phyloP scores from a whole-genome alignment of 345 rosid genomes.

The Citrus sp. region DNA sequence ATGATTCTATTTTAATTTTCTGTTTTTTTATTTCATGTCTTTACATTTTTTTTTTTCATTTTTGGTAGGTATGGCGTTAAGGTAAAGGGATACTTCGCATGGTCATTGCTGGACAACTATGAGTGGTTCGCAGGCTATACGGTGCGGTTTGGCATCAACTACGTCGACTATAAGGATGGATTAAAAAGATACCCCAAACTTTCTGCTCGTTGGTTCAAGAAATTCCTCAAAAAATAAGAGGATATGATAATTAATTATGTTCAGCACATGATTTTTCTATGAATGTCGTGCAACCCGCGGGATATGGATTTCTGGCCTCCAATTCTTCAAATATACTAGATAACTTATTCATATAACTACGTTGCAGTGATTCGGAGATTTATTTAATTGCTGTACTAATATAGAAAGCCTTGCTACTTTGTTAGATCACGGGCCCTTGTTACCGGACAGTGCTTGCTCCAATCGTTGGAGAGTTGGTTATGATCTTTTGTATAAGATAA shows the following conservation, averaged over 20 bases:
- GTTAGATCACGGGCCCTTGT: no score
- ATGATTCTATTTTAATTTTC: background rate
- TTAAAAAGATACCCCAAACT: conserved; percentile 37
- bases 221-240: conserved; percentile 24
- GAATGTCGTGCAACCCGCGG: background rate
- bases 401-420: no score
- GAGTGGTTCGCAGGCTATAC: conserved; percentile 46
- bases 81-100: conserved; percentile 46
- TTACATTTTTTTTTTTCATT: background rate
- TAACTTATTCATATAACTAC: no score
- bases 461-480: no score
- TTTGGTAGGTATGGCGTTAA: conserved; percentile 25
- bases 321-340: background rate
- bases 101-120: conserved; percentile 57
- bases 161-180: conserved; percentile 31
- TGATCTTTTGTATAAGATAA: no score
- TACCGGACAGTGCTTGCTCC: no score
- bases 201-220: conserved; percentile 26
- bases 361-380: no score
- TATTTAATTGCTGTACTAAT: no score
- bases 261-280: background rate
- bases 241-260: background rate
- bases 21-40: background rate
- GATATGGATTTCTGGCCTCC: background rate
- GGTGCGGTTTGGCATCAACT: conserved; percentile 38